Conservation (phyloP, 768 basidiomycete genomes). For the Lactarius sp. region DNA sequence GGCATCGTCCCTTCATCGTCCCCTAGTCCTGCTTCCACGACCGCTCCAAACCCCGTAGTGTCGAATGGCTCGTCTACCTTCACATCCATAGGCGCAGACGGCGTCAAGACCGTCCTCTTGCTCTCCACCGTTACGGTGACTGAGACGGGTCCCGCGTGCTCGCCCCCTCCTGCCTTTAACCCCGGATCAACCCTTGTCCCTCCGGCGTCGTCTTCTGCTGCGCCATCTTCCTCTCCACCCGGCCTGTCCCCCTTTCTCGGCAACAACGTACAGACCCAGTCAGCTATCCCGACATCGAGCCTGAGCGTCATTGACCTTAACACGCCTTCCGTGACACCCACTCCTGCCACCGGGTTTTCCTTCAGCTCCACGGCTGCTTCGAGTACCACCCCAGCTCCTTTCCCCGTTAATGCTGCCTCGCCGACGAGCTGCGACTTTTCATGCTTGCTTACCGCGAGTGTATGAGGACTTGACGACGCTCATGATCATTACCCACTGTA, state of each 20-base stretch:
- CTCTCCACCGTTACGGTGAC: conserved; percentile 5
- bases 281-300: background rate
- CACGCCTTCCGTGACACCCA: background rate
- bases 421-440: background rate
- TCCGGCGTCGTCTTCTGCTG: background rate
- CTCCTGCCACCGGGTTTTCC: conserved; percentile 7
- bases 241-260: background rate
- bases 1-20: background rate
- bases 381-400: background rate
- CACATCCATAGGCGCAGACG: conserved; percentile 14
- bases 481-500: background rate
- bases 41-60: background rate
- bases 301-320: conserved; percentile 3
- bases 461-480: background rate
- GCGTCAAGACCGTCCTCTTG: conserved; percentile 12
- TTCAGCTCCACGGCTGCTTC: conserved; percentile 1
- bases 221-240: background rate
- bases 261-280: background rate
- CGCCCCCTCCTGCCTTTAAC: background rate
- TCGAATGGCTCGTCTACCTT: background rate
- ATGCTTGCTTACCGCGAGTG: conserved; percentile 3
- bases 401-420: background rate
- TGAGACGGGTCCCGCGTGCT: background rate
- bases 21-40: background rate
- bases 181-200: background rate